phyloP scores from a whole-genome alignment of 2,329 filamentous ascomycete genomes.

The Magnaporthiopsis rhizophila region DNA sequence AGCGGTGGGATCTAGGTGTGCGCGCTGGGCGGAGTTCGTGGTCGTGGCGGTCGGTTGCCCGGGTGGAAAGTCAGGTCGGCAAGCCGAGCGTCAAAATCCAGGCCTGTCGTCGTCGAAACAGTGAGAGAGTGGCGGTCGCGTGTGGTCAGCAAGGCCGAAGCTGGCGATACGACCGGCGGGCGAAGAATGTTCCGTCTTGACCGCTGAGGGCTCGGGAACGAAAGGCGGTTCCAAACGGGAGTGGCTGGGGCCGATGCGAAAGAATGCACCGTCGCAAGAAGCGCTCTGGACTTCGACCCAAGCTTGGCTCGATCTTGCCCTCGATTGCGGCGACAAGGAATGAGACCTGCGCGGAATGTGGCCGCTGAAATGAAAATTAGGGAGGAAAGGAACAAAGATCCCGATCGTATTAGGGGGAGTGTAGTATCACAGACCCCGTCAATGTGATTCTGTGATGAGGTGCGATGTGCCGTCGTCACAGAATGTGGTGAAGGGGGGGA shows the following conservation, averaged over 20 bases:
- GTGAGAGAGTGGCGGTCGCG: neutral
- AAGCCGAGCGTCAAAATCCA: slow-evolving; percentile 9
- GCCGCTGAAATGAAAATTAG: slow-evolving; percentile 1
- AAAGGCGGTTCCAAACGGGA: neutral
- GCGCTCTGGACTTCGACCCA: neutral
- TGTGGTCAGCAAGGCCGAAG: neutral
- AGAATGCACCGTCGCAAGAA: slow-evolving; percentile 1
- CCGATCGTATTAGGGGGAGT: slow-evolving; percentile 6
- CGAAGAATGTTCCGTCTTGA: neutral
- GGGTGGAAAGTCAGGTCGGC: neutral
- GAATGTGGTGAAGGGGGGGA: slow-evolving; percentile 11
- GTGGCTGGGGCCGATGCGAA: neutral
- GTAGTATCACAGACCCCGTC: slow-evolving; percentile 12
- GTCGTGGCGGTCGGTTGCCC: slow-evolving; percentile 10
- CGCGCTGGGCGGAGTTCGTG: slow-evolving; percentile 11
- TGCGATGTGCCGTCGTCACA: slow-evolving; percentile 11
- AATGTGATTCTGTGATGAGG: slow-evolving; percentile 12
- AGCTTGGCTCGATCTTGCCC: neutral
- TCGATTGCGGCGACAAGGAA: neutral
- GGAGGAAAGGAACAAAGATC: slow-evolving; percentile 5
- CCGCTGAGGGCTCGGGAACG: neutral
- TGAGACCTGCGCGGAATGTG: neutral
- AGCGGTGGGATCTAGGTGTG: slow-evolving; percentile 4
- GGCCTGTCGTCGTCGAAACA: slow-evolving; percentile 4
- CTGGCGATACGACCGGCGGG: neutral